Percentiles rank a stretch among this genome's conserved stretches.
These are phyloP conservation scores for Aspergillus oerlinghausenensis DNA, from an alignment of 2,329 filamentous ascomycete species.

Conservation along the genomic window DNA sequence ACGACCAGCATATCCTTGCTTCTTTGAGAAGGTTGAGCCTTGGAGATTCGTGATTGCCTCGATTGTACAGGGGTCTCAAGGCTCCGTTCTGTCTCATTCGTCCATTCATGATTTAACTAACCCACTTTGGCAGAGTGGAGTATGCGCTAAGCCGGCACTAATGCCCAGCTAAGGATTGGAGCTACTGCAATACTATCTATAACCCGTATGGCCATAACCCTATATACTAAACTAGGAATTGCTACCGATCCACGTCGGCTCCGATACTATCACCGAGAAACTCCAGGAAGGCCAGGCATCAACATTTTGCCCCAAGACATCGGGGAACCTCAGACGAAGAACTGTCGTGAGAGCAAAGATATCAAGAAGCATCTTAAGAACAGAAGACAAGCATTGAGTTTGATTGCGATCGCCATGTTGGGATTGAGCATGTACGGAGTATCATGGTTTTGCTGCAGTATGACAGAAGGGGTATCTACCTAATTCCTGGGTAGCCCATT, in stretches of 20 bases:
- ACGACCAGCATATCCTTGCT: too few relatives aligned
- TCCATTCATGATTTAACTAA: neutral
- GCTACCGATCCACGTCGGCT: neutral
- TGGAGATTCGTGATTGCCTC: too few relatives aligned
- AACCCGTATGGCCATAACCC: neutral
- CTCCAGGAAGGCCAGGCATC: slow-evolving; percentile 2
- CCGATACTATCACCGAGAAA: neutral
- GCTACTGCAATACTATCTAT: neutral
- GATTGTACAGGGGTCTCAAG: neutral
- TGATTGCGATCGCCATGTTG: neutral
- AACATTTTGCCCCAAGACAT: neutral
- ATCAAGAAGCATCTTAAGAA: neutral
- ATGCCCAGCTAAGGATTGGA: neutral
- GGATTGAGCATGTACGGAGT: neutral
- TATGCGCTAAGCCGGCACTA: neutral
- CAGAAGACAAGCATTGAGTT: neutral
- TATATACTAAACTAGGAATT: neutral
- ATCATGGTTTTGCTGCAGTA: neutral
- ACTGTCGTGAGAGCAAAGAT: neutral
- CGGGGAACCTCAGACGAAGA: neutral
- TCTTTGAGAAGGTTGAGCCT: too few relatives aligned
- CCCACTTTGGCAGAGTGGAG: neutral
- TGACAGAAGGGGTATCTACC: neutral
- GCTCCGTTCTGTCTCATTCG: neutral
- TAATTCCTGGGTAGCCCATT: too few relatives aligned